These are phyloP conservation scores for Lonicera japonica DNA, from an alignment of 129 eudicot species.

Conservation along the genomic window DNA sequence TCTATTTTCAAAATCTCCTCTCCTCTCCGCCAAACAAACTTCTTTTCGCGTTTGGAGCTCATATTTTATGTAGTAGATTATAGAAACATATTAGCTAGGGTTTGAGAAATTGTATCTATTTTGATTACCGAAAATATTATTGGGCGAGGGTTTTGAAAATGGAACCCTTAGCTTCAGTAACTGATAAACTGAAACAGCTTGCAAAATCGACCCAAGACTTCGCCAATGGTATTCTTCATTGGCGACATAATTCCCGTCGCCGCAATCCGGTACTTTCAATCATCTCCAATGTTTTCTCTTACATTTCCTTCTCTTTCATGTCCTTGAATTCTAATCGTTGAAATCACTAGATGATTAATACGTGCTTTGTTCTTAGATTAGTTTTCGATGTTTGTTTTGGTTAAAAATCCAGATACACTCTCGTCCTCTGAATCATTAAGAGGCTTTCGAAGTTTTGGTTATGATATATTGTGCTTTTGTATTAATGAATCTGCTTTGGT, in stretches of 20 bases:
- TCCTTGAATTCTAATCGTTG: too few relatives aligned
- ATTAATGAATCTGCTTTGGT: too few relatives aligned
- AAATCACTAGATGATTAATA: too few relatives aligned
- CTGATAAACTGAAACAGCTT: constrained; percentile 34
- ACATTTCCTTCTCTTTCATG: background rate
- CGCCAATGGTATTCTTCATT: constrained; percentile 33
- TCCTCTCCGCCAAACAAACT: background rate
- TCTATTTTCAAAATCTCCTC: constrained; percentile 2
- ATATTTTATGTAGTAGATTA: too few relatives aligned
- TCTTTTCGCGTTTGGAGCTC: too few relatives aligned
- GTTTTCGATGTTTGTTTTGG: too few relatives aligned
- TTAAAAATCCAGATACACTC: too few relatives aligned
- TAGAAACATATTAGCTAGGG: constrained; percentile 6
- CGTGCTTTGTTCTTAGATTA: too few relatives aligned
- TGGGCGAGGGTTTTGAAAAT: background rate
- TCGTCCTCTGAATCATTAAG: too few relatives aligned
- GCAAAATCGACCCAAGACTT: constrained; percentile 45
- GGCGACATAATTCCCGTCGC: constrained; percentile 32
- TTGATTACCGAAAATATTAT: too few relatives aligned
- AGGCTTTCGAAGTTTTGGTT: background rate
- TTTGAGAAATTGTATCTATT: background rate
- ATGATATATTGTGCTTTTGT: too few relatives aligned
- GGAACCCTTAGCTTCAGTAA: constrained; percentile 25
- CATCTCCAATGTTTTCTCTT: background rate
- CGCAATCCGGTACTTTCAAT: constrained; percentile 54